Evolutionary conservation across 1,139 yeast species (phyloP), one percentile per base, ranked within the genome.

Genomic region (Casaregolazyma suthepensis): DNA sequence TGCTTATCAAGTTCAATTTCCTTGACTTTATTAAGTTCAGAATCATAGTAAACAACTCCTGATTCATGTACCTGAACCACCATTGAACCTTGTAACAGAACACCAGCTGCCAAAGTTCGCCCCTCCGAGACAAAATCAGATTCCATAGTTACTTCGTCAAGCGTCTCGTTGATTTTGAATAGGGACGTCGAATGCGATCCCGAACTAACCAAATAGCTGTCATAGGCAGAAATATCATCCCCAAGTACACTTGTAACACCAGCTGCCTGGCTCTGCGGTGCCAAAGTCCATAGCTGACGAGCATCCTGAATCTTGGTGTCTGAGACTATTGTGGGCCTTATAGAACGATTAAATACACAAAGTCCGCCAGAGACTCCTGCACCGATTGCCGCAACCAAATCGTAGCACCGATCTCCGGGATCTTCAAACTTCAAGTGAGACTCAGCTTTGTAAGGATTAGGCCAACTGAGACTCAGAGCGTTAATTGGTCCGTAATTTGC

Each of bases 61-160:
- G 79, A 78, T 0, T 87, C 80, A 0, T 94, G 84, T 0, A 89
- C 82, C 66, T 90, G 96, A 15, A 88, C 77, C 48, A 88, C 81
- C 57, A 80, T 76, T 57, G 81, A 78, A 1, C 83, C 83, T 35
- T 77, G 76, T 54, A 80, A 75, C 56, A 85, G 70, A 53, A 81
- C 82, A 44, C 81, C 87, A 63, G 87, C 83, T 38, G 82, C 81
- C 13, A 89, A 74, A 0, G 96, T 89, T 12, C 78, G 72, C 43
- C 82, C 83, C 54, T 82, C 77, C 56, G 82, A 80, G 55, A 82
- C 77, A 64, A 89, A 85, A 58, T 82, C 84, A 48, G 82, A 51
- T 10, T 55, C 57, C 13, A 83, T 76, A 52, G 80, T 81, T 56
- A 85, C 72, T 52, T 87, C 78, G 43, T 83, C 78, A 68, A 87